Evolutionary conservation across 805 yeast species (phyloP).

Genomic region (Wickerhamomyces silvicola): DNA sequence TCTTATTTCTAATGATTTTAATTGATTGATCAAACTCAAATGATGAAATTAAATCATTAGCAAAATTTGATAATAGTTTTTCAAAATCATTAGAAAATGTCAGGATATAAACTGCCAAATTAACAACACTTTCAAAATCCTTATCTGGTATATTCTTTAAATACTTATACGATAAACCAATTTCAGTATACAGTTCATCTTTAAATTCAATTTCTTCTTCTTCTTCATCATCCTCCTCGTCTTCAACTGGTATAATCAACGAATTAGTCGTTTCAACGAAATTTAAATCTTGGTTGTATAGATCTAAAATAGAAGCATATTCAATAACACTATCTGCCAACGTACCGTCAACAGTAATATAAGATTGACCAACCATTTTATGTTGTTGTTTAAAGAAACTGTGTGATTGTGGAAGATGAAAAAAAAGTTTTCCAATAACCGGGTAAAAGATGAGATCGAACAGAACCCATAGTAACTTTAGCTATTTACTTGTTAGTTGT

Average conservation of each 20-base stretch:
- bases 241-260: constrained; percentile 1
- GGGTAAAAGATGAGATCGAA: too few species aligned
- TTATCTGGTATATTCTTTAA: constrained; percentile 17
- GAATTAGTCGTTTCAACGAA: constrained; percentile 12
- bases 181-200: constrained; percentile 12
- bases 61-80: constrained; percentile 1
- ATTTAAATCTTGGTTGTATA: constrained; percentile 13
- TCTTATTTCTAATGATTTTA: constrained; percentile 6
- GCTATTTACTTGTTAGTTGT: too few species aligned
- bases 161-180: constrained; percentile 11
- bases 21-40: not conserved
- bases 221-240: constrained; percentile 13
- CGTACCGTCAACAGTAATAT: constrained; percentile 35
- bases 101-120: constrained; percentile 19
- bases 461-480: too few species aligned
- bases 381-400: not conserved
- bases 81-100: constrained; percentile 5
- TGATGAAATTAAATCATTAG: constrained; percentile 2
- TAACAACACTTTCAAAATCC: constrained; percentile 21
- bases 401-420: constrained; percentile 19
- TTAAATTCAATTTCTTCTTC: constrained; percentile 14
- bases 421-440: constrained; percentile 14
- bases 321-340: constrained; percentile 26
- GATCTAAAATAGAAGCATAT: constrained; percentile 25
- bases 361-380: constrained; percentile 15